Conservation (phyloP, 176 grass and related monocot species). For the Oryza australiensis region DNA sequence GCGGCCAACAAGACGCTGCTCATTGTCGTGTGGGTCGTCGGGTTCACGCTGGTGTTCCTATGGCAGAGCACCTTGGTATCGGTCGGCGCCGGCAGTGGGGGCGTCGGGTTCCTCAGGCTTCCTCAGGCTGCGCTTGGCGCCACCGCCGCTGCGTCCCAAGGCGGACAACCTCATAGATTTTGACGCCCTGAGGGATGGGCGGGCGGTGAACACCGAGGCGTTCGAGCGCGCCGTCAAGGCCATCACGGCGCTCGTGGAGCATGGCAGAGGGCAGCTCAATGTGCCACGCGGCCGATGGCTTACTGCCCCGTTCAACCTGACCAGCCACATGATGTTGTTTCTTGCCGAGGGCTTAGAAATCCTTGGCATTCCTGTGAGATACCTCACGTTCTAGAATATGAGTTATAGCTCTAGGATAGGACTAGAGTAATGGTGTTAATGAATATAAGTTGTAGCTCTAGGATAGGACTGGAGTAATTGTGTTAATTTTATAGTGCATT, state of each 20-base stretch:
- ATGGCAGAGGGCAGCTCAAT: constrained; percentile 80
- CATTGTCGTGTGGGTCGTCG: constrained; percentile 56
- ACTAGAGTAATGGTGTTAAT: neutral
- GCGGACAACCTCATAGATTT: constrained; percentile 78
- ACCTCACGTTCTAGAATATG: neutral
- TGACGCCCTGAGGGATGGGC: constrained; percentile 70
- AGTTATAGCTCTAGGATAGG: neutral
- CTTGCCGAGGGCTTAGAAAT: constrained; percentile 75
- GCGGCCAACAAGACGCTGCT: constrained; percentile 57
- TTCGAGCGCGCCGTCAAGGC: constrained; percentile 77
- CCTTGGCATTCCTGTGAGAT: constrained; percentile 71
- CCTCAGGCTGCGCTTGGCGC: neutral
- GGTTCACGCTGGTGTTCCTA: constrained; percentile 65
- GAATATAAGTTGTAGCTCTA: too few species aligned
- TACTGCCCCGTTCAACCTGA: constrained; percentile 92
- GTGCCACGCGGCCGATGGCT: constrained; percentile 74
- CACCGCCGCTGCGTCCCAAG: constrained; percentile 41
- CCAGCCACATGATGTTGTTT: constrained; percentile 89
- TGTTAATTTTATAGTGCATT: constrained; percentile 12
- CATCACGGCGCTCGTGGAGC: constrained; percentile 42
- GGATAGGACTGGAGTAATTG: too few species aligned
- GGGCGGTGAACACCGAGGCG: constrained; percentile 68
- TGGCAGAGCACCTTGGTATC: constrained; percentile 68
- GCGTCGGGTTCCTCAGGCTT: constrained; percentile 21
- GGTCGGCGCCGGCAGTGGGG: neutral